phyloP scores from a whole-genome alignment of 75 land plant genomes.

The Selaginella tamariscina region DNA sequence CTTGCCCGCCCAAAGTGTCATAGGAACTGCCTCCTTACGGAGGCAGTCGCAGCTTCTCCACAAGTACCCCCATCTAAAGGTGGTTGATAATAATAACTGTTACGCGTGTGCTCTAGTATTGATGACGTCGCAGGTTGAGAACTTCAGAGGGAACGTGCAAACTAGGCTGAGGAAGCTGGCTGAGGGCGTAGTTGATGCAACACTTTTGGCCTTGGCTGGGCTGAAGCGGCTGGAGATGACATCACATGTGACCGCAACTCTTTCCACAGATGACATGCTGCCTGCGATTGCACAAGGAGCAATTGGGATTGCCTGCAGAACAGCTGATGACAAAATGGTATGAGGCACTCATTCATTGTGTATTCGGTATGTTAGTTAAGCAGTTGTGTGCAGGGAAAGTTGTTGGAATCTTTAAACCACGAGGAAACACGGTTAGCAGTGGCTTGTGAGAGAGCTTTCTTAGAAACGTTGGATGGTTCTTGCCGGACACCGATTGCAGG shows the following conservation, averaged over 20 bases:
- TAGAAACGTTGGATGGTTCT: conserved; percentile 79
- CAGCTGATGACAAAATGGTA: conserved; percentile 70
- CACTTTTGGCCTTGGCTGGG: conserved; percentile 82
- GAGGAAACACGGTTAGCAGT: conserved; percentile 86
- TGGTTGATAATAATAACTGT: conserved; percentile 10
- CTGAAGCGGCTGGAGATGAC: conserved; percentile 81
- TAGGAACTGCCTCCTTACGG: conserved; percentile 88
- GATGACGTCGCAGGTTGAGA: conserved; percentile 59
- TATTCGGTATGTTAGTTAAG: not conserved
- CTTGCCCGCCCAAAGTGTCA: conserved; percentile 73
- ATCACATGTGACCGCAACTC: conserved; percentile 53
- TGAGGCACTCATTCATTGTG: conserved; percentile 10
- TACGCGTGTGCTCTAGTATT: not conserved
- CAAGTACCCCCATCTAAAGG: conserved; percentile 63
- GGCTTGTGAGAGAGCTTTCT: conserved; percentile 86
- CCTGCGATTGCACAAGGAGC: conserved; percentile 99
- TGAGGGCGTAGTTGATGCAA: conserved; percentile 83
- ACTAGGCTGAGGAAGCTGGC: conserved; percentile 71
- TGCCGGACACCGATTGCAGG: conserved; percentile 98
- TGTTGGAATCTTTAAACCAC: conserved; percentile 67
- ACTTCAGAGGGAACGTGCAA: conserved; percentile 90
- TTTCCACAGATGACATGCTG: conserved; percentile 83
- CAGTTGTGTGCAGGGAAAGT: conserved; percentile 37
- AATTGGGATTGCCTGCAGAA: conserved; percentile 90
- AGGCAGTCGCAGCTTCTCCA: conserved; percentile 82